Base-by-base conservation (phyloP, 352 stramenopile genomes). In the Phytophthora idaei region DNA sequence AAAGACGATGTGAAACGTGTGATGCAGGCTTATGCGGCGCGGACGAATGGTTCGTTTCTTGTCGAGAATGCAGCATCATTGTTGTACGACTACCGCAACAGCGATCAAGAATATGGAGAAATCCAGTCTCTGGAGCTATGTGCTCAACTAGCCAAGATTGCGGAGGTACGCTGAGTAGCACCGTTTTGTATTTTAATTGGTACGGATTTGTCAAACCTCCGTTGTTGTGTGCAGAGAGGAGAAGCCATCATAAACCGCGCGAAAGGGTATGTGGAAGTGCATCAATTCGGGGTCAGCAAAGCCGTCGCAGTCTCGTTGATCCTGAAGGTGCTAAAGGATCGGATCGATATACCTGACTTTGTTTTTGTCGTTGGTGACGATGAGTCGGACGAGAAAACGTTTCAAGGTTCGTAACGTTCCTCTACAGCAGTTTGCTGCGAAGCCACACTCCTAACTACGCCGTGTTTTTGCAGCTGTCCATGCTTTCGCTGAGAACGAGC, bases 31-130 rank as follows among this genome's bases (percentile, higher is more conserved):
- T 99, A 99, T 74, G 93, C 95, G 7, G 90, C 93, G 17, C 82
- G 97, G 37, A 99, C 98, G 8, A 98, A 99, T 73, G 97, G 98
- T 14, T 98, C 97, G 21, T 99, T 98, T 69, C 90, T 99, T 36
- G 93, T 98, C 69, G 86, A 97, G 59, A 99, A 97, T 28, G 96
- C 98, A 55, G 98, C 95, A 46, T 98, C 98, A 5, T 67, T 99
- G 12, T 72, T 99, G 29, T 99, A 98, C 80, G 97, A 99, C 75
- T 99, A 98, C 70, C 89, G 96, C 46, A 96, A 98, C 78, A 97
- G 97, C 9, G 98, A 99, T 75, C 96, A 96, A 53, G 98, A 99
- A 66, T 99, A 99, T 73, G 98, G 98, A 41, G 95, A 98, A 60
- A 92, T 99, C 57, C 98, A 99, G 76, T 97, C 95, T 1, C 88